Base-by-base conservation (phyloP, 1,284 basidiomycete genomes). In the Cerrena zonata region DNA sequence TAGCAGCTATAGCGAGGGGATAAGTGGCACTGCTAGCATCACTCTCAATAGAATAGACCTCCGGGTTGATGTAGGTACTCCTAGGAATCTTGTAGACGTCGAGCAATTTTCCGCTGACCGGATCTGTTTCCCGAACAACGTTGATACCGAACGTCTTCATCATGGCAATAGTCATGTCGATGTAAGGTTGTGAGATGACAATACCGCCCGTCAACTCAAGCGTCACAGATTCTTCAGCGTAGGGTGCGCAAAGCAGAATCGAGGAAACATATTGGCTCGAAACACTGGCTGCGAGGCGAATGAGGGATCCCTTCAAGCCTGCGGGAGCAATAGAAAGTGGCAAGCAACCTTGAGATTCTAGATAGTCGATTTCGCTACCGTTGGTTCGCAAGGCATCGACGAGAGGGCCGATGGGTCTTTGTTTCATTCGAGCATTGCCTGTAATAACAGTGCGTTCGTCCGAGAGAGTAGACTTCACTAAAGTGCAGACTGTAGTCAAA, bases 141-240 rank as follows among this genome's bases (percentile, higher is more conserved):
- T 77, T 64, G 58, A 98, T 76, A 19, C 94, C 95, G 65, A 99
- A 99, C n/a, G 87, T 81, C 53, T 77, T 76, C 96, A 99, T 99
- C 88, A 99, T 96, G 5, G 93, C 86, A 58, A 97, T 89, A 3
- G 96, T 99, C 94, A 99, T 97, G 72, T 99, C 94, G 69, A 99
- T 99, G 75, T 99, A 99, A 2, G 94, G 94, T 72, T 98, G 95
- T 18, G 93, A 96, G 69, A 99, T 97, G 65, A 99, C 96, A 61
- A 89, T 83, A 2, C 91, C 93, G 22, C 94, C 94, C 0, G 84
- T 88, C 53, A 99, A 82, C 70, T 96, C 91, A 52, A 99, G 84
- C 3, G 84, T 86, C 56, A 97, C 81, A 12, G 86, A 77, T 61
- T 91, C 78, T 36, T 71, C 65, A 1, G 95, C 94, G 65, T 98